Evolutionary conservation across 2,329 filamentous ascomycete species (phyloP), one percentile per base, ranked within the genome.

Genomic region (Aspergillus aculeatus): DNA sequence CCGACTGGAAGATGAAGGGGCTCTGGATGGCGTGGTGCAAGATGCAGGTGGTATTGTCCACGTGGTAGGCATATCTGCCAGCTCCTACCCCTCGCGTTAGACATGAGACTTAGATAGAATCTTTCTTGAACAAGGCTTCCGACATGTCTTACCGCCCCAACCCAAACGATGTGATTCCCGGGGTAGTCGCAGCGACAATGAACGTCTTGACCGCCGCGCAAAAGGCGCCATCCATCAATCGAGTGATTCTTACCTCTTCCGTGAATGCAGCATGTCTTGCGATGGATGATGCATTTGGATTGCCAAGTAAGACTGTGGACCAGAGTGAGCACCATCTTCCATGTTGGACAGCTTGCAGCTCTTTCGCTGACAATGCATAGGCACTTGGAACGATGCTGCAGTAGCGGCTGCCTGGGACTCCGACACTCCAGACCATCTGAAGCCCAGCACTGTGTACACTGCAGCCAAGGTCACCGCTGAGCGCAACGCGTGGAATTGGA

Each of bases 391-490:
- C 56, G 4, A 59, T 41, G 19, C 52, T 26, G 14, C 57, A 14
- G 6, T 56, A 21, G n/a, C 11, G 59, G 32, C 50, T 54, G 54
- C 51, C 11, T 32, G 50, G 62, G 60, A 57, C 51, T 54, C 31
- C 10, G 41, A 24, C 2, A 38, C 38, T 2, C n/a, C 29, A 35
- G 21, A 24, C n/a, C 19, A 59, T 29, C 48, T 48, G 19, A 54
- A 48, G 24, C 29, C 29, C 7, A 19, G 57, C 9, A 56, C 41
- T 9, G 57, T 68, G 5, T 66, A 68, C 26, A 70, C 73, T 0
- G 81, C 80, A 1, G 76, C 75, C 52, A 84, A 84, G 63, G 77
- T 73, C 0, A 74, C 79, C 60, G 75, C 72, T 0, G 82, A 84
- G 66, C 75, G 76, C 29, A 75, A 75, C 6, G 67, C 80, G 12